Evolutionary conservation across 2,329 filamentous ascomycete genomes (phyloP), one percentile per base, ranked within the genome.

Genomic region (Trichophyton rubrum): DNA sequence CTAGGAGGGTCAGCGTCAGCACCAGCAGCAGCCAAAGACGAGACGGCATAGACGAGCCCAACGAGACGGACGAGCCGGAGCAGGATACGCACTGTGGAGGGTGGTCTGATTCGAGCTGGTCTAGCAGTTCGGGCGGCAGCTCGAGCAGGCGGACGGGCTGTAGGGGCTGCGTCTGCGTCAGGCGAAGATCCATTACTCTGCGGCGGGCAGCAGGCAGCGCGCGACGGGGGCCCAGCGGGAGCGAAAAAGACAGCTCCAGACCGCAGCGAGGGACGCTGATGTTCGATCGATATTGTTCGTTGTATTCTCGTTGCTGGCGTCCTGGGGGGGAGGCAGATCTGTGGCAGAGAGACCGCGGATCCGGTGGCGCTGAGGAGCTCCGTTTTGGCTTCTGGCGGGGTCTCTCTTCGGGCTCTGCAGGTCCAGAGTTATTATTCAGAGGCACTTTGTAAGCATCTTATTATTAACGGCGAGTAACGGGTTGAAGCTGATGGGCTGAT

Each of bases 131-230:
- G 1, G 81, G 72, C 11, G 84, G 79, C 17, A 86, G 75, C 71
- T 86, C 84, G 20, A 86, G 75, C 35, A 86, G 73, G 43, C 81
- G 78, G 68, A 85, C 80, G 22, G 76, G 76, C 65, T 82, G 77
- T 64, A 82, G 77, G 3, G 71, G 71, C n/a, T 66, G 63, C 3
- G 68, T 71, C 56, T 76, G 69, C 17, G 74, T 76, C 65, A 78
- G 74, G 4, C 72, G 68, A 47, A 77, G 9, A 24, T 53, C 49
- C 49, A 53, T 53, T 15, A 33, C 49, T 53, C 49, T 53, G 45
- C 45, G 11, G 45, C 49, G 22, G 30, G 24, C 27, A 30, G 27
- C 27, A 30, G 27, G 27, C 27, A 30, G 27, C 27, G 7, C 27
- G 27, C 27, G 27, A 30, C 27, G 27, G 27, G 27, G 27, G 27